Evolutionary conservation across 257 asterid species (phyloP).

Genomic region (Ocimum tenuiflorum): DNA sequence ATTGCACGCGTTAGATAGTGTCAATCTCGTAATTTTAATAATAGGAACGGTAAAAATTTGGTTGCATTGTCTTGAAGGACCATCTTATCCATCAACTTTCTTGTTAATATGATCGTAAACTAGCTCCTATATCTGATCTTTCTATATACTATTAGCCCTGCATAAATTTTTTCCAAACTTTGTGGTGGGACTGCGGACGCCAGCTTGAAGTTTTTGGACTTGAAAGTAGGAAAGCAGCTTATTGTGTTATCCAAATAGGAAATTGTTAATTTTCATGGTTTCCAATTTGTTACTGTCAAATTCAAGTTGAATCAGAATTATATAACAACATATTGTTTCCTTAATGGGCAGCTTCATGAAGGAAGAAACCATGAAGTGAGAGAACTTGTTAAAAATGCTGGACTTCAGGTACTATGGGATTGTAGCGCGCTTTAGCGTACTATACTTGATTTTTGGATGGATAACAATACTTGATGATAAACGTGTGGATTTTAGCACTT

Average conservation of each 20-base stretch:
- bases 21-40: neutral
- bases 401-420: constrained; percentile 70
- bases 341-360: constrained; percentile 71
- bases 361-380: constrained; percentile 99
- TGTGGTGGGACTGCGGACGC: neutral
- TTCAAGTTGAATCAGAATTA: neutral
- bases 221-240: neutral
- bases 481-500: neutral
- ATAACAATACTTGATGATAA: neutral
- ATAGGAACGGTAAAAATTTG: neutral
- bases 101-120: neutral
- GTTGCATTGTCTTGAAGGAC: neutral
- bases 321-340: constrained; percentile 4
- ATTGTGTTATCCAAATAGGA: neutral
- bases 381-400: constrained; percentile 94
- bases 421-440: constrained; percentile 5
- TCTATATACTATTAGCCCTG: neutral
- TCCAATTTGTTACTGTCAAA: neutral
- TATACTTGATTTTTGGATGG: neutral
- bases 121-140: neutral
- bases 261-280: neutral
- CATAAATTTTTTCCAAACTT: neutral
- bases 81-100: neutral
- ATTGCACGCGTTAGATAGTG: neutral
- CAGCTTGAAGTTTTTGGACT: neutral